Conservation (phyloP, 164 flowering plant species). For the Liriodendron chinense region DNA sequence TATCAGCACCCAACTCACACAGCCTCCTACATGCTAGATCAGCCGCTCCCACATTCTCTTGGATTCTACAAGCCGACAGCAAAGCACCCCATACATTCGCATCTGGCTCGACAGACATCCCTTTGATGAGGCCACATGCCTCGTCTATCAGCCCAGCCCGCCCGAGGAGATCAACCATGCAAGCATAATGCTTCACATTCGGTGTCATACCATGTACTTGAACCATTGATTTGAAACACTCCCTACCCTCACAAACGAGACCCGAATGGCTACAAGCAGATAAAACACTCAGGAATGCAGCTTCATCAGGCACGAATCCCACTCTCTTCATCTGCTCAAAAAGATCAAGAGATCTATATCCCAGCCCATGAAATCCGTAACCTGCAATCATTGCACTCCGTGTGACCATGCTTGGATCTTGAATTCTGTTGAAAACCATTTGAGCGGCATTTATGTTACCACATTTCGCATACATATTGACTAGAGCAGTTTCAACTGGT, state of each 20-base stretch:
- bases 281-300: conserved; percentile 20
- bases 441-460: conserved; percentile 31
- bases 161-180: conserved; percentile 31
- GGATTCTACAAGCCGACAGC: conserved; percentile 21
- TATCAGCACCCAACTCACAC: conserved; percentile 18
- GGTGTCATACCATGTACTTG: conserved; percentile 7
- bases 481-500: conserved; percentile 37
- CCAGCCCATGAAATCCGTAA: conserved; percentile 26
- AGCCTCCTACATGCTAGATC: conserved; percentile 18
- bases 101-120: conserved; percentile 19
- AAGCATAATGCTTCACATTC: conserved; percentile 24
- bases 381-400: conserved; percentile 28
- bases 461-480: conserved; percentile 88
- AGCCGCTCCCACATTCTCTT: conserved; percentile 14
- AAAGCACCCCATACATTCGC: conserved; percentile 25
- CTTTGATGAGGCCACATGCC: conserved; percentile 17
- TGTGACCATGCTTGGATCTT: conserved; percentile 9
- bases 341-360: conserved; percentile 20
- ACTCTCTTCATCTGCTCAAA: conserved; percentile 21
- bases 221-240: conserved; percentile 17
- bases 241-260: conserved; percentile 22
- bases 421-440: conserved; percentile 14
- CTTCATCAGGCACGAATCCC: conserved; percentile 24
- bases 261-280: conserved; percentile 33
- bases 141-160: conserved; percentile 27